phyloP scores from a whole-genome alignment of 176 grass and related monocot genomes.

The Eleusine indica region DNA sequence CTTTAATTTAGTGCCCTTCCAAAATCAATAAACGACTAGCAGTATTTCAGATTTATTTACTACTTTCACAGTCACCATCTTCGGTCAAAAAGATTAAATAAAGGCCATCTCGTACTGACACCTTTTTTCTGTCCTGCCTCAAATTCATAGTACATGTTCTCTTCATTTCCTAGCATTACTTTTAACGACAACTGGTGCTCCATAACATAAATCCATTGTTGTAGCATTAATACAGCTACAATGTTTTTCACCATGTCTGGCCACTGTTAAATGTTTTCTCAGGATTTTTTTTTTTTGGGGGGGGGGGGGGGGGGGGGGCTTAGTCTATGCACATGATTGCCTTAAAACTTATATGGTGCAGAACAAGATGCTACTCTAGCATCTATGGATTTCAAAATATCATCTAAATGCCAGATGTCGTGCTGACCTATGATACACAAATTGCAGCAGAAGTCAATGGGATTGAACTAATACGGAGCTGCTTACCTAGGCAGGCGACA shows the following conservation, averaged over 20 bases:
- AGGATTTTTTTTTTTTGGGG: not conserved
- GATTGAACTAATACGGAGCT: not conserved
- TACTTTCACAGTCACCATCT: not conserved
- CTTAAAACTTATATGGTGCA: not conserved
- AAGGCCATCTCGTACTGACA: not conserved
- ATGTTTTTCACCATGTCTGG: not conserved
- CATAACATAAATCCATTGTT: not conserved
- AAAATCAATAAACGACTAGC: conserved; percentile 5
- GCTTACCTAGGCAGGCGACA: not conserved
- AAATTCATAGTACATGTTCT: not conserved
- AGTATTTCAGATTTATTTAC: not conserved
- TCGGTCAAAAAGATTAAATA: not conserved
- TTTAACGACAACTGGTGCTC: not conserved
- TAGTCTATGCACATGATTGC: not conserved
- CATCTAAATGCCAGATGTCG: not conserved
- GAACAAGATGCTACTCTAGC: not conserved
- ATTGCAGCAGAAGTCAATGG: conserved; percentile 1
- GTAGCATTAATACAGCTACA: not conserved
- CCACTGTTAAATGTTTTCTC: not conserved
- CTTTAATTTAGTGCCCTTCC: not conserved
- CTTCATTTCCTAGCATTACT: conserved; percentile 12
- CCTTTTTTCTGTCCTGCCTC: conserved; percentile 1
- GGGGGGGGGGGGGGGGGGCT: too few species aligned
- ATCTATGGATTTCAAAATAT: conserved; percentile 17
- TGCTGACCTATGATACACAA: not conserved